Base-by-base conservation (phyloP, 345 rosid species). In the Eucalyptus dawsonii region DNA sequence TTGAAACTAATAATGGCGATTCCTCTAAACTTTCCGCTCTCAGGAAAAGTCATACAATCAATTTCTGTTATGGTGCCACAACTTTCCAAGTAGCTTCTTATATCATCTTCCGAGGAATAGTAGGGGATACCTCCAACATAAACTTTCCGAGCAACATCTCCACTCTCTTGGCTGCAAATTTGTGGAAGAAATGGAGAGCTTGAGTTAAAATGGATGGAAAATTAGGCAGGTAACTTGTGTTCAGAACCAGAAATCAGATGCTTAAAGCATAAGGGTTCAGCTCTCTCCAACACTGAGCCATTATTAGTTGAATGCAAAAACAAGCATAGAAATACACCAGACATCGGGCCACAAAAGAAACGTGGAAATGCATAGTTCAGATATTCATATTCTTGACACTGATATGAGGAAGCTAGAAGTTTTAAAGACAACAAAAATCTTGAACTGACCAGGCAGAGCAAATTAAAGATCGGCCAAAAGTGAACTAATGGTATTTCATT, bases 71-170 rank as follows among this genome's bases (percentile, higher is more conserved):
- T 95, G 88, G 93, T 93, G 44, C 99, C 99, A 86, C 98, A 96
- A 88, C 96, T 89, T 93, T 93, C 97, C 86, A 98, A 98, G 94
- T 90, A 97, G 89, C 95, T 94, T 62, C 94, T 94, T 90, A 97
- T 97, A 89, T 97, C 99, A 90, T 95, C 98, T 91, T 97, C 99
- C 4, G 94, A 93, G 10, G 95, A 96, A 86, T 95, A 92, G 90
- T 96, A 97, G 34, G 98, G 99, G 91, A 97, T 96, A 76, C 99
- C 99, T 13, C 99, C 99, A 88, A 94, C 98, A 88, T 96, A 97
- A 87, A 96, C 90, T 93, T 94, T 95, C 11, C 90, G 92, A 87
- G 97, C 93, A 94, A 90, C 91, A 87, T 92, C 88, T 69, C 88
- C 93, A 85, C 87, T 93, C 72, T 67, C 90, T 89, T 90, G 93